A percentile compares a stretch with the other conserved stretches of the same genome.
These are phyloP conservation scores for Citropsis articulata DNA, from an alignment of 345 rosid genomes.

Conservation along the genomic window DNA sequence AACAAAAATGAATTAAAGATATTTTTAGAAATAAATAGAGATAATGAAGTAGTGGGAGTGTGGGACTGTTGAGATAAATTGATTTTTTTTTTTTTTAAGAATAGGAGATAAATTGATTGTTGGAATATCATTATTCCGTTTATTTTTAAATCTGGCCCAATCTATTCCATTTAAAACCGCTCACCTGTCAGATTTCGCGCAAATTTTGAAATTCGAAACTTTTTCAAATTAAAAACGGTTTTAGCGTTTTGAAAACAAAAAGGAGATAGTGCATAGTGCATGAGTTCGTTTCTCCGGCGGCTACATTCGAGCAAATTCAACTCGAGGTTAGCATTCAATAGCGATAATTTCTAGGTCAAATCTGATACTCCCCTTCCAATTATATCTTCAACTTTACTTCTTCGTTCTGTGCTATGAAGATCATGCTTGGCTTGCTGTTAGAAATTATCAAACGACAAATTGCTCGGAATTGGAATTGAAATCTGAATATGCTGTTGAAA, in stretches of 20 bases:
- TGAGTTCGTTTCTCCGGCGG: not conserved
- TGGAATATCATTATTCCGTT: not conserved
- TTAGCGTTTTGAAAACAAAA: not conserved
- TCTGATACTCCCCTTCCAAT: not conserved
- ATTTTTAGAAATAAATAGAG: too few relatives aligned
- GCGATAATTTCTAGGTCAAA: not conserved
- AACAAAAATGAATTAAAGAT: too few relatives aligned
- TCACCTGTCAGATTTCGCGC: slow-evolving; percentile 1
- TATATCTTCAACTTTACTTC: not conserved
- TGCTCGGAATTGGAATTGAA: not conserved
- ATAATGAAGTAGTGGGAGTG: too few relatives aligned
- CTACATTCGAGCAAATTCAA: not conserved
- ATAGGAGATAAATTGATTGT: too few relatives aligned
- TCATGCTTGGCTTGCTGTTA: not conserved
- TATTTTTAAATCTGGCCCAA: not conserved
- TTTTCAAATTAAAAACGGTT: not conserved
- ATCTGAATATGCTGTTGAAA: not conserved
- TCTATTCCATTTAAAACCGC: not conserved
- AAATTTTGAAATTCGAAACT: not conserved
- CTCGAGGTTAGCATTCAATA: not conserved
- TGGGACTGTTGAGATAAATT: too few relatives aligned
- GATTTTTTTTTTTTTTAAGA: too few relatives aligned
- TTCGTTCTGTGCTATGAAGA: not conserved
- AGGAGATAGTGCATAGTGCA: not conserved
- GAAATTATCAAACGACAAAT: not conserved